Conservation (phyloP, 1,139 yeast genomes). For the Candida glucosophila region DNA sequence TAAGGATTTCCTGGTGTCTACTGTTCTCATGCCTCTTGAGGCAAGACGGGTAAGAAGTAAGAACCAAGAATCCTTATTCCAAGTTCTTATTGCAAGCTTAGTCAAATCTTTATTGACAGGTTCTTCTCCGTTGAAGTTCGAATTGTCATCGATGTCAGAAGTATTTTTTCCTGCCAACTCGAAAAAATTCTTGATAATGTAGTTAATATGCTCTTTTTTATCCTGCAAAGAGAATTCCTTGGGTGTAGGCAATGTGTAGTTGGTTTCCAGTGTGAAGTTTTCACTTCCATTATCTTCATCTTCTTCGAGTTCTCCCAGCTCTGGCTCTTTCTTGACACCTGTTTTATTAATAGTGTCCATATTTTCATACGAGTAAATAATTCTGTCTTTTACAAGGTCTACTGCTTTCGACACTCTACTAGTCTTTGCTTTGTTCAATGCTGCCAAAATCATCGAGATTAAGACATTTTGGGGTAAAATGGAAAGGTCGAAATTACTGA, state of each 20-base stretch:
- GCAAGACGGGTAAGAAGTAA: constrained; percentile 68
- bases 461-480: constrained; percentile 58
- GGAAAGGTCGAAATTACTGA: constrained; percentile 62
- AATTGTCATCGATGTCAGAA: constrained; percentile 7
- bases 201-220: constrained; percentile 43
- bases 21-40: constrained; percentile 59
- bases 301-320: constrained; percentile 21
- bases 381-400: constrained; percentile 58
- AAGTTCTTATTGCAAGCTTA: constrained; percentile 48
- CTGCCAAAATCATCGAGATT: constrained; percentile 56
- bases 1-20: constrained; percentile 9
- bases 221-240: constrained; percentile 35
- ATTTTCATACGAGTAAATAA: constrained; percentile 20
- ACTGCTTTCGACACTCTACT: constrained; percentile 57
- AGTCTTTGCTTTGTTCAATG: constrained; percentile 46
- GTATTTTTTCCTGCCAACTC: constrained; percentile 27
- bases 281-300: constrained; percentile 28
- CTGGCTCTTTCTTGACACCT: constrained; percentile 3
- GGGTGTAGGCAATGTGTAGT: constrained; percentile 55
- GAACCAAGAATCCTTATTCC: constrained; percentile 75
- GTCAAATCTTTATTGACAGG: constrained; percentile 31
- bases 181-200: constrained; percentile 49
- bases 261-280: constrained; percentile 31
- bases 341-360: constrained; percentile 3
- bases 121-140: constrained; percentile 10